Percentiles rank a stretch among this genome's conserved stretches.
phyloP scores from a whole-genome alignment of 495 filamentous ascomycete genomes.

The Jackrogersella minutella region DNA sequence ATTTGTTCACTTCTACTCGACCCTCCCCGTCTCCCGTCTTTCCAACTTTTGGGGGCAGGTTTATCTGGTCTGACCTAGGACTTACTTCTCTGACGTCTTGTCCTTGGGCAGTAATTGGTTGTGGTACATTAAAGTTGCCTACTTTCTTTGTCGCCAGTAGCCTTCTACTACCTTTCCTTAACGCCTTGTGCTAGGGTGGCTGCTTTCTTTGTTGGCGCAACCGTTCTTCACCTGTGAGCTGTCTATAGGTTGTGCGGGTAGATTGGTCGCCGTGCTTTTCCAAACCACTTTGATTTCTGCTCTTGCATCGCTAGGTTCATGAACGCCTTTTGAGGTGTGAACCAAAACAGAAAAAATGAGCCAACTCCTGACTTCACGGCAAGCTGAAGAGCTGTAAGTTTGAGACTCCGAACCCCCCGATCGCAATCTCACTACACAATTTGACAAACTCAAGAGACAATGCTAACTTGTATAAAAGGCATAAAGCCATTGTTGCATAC shows the following conservation, averaged over 20 bases:
- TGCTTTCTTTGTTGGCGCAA: conserved; percentile 16
- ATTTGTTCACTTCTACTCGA: background rate
- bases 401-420: background rate
- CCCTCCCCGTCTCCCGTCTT: background rate
- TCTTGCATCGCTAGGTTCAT: conserved; percentile 12
- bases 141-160: conserved; percentile 3
- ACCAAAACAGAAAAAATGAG: conserved; percentile 64
- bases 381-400: conserved; percentile 89
- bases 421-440: background rate
- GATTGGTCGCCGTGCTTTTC: background rate
- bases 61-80: background rate
- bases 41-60: background rate
- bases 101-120: background rate
- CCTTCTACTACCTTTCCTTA: background rate
- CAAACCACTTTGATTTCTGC: background rate
- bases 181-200: background rate
- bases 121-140: background rate
- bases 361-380: conserved; percentile 77
- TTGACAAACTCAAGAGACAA: background rate
- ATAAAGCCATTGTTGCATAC: conserved; percentile 91
- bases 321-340: conserved; percentile 25
- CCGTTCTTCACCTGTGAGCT: background rate
- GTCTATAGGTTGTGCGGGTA: background rate
- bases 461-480: conserved; percentile 59
- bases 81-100: background rate